A percentile compares a stretch with the other conserved stretches of the same genome.
Evolutionary conservation across 495 filamentous ascomycete genomes (phyloP).

Genomic region (Xylaria scruposa): DNA sequence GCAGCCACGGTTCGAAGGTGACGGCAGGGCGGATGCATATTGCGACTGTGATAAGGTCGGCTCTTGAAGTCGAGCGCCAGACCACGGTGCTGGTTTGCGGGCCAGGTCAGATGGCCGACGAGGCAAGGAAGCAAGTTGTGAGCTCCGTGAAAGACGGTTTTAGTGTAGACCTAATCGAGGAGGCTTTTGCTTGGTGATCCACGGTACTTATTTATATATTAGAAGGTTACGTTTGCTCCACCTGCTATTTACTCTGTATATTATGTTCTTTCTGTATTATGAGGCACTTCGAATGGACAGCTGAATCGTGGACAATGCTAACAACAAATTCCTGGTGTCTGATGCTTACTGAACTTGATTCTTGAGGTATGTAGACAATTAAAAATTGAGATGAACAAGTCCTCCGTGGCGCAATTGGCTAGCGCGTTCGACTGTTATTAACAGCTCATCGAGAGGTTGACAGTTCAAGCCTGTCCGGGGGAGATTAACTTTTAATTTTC

Average conservation of each 20-base stretch:
- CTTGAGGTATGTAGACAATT: background rate
- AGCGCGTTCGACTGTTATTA: conserved; percentile 11
- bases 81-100: conserved; percentile 19
- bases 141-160: conserved; percentile 19
- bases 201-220: background rate
- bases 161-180: conserved; percentile 12
- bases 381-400: background rate
- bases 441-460: background rate
- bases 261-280: background rate
- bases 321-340: background rate
- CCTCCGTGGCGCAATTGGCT: conserved; percentile 21
- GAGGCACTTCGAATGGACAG: background rate
- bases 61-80: conserved; percentile 1
- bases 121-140: conserved; percentile 21
- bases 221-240: background rate
- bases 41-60: background rate
- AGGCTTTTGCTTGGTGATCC: conserved; percentile 20
- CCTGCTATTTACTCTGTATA: background rate
- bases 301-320: background rate
- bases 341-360: background rate
- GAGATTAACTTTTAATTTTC: background rate
- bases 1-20: background rate
- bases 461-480: conserved; percentile 9
- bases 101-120: conserved; percentile 19
- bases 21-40: conserved; percentile 10